phyloP scores from a whole-genome alignment of 2,329 filamentous ascomycete species.

The Stromatinia cepivora region DNA sequence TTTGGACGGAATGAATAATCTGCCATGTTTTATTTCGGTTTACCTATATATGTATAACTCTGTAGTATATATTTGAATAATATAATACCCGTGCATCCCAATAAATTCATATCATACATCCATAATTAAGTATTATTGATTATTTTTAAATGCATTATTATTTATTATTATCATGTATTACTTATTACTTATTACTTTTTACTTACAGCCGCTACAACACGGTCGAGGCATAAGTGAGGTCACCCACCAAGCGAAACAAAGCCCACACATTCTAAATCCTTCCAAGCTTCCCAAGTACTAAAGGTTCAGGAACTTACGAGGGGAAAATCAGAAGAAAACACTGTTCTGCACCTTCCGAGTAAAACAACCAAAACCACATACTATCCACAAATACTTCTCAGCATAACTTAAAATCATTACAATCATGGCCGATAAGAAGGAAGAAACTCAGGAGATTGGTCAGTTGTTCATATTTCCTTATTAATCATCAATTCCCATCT shows the following conservation, averaged over 20 bases:
- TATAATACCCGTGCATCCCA: neutral
- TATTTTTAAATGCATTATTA: neutral
- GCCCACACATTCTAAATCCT: constrained; percentile 9
- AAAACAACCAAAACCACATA: neutral
- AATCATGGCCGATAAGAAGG: constrained; percentile 47
- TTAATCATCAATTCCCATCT: constrained; percentile 30
- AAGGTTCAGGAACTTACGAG: neutral
- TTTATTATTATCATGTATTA: neutral
- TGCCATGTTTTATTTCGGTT: no score
- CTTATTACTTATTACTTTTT: no score
- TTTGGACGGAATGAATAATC: neutral
- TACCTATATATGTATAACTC: no score
- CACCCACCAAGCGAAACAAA: constrained; percentile 22
- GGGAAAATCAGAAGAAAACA: constrained; percentile 10
- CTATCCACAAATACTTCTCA: neutral
- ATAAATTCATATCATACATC: no score
- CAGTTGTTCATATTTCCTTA: constrained; percentile 37
- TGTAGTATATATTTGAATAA: neutral
- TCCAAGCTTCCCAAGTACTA: neutral
- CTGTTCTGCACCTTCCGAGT: neutral
- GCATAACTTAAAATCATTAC: constrained; percentile 20
- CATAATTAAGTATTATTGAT: neutral
- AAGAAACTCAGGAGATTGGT: constrained; percentile 44
- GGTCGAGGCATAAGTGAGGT: constrained; percentile 4
- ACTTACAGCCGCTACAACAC: no score